Evolutionary conservation across 106 monocot species (phyloP), one percentile per base, ranked within the genome.

Genomic region (Dioscorea zingiberensis): DNA sequence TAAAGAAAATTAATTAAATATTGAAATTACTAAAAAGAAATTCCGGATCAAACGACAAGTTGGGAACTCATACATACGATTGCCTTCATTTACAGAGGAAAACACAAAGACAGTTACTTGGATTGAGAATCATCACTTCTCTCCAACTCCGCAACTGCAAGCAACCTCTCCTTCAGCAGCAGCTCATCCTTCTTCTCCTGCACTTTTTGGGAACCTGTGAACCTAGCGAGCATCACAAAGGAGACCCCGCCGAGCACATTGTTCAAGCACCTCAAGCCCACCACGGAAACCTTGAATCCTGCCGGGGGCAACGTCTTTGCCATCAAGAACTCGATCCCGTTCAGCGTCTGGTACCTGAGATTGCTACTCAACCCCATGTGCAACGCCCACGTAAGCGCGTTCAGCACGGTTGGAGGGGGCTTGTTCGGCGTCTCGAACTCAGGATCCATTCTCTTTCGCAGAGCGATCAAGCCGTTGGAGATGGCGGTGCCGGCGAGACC

Each of bases 311-410:
- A 63, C 21, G 27, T 66, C 25, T 64, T 78, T 13, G 70, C 87
- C 56, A 92, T 47, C 62, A 77, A 24, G 59, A 76, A 92, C 74
- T 92, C 91, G 24, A 84, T 29, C 19, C 84, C 91, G 25, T 87
- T 92, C 26, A 92, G 73, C 44, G 84, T 82, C 77, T 92, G 91
- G 69, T 92, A 92, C 76, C 91, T 69, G 26, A 92, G 27, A 45
- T 92, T 92, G 69, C 84, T 87, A 63, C 84, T 92, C 57, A 82
- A 23, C 13, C 91, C 91, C 91, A 92, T 84, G 45, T 92, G 87
- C 26, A 82, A 26, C 26, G 91, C 78, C 91, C 91, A 92, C 4
- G 87, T 92, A 16, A 62, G 48, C 1, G 91, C 81, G 54, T 92
- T 92, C 48, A 87, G 71, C 55, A 84, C 14, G 17, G 87, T 84